phyloP scores from a whole-genome alignment of 192 early-diverging fungal species.

The Coemansia asiatica region DNA sequence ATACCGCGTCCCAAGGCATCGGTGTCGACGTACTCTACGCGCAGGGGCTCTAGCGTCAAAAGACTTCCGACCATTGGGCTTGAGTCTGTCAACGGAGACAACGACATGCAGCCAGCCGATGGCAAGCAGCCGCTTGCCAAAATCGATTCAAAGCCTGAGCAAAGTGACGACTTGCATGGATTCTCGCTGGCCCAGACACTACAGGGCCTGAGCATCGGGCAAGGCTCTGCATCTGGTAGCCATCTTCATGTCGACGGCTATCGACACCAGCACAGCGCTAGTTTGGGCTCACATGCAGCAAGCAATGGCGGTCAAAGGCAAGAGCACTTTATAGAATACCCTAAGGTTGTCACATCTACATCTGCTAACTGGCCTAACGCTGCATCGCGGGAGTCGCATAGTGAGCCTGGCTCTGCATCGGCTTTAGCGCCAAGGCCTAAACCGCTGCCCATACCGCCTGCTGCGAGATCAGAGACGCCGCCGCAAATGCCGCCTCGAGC shows the following conservation, averaged over 20 bases:
- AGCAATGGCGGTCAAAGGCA: background rate
- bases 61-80: conserved; percentile 8
- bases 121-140: background rate
- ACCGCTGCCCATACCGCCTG: conserved; percentile 1
- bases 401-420: background rate
- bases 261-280: background rate
- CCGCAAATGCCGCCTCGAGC: conserved; percentile 7
- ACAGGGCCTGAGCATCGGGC: conserved; percentile 21
- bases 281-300: background rate
- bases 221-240: background rate
- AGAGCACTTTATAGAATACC: conserved; percentile 23
- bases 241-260: background rate
- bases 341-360: conserved; percentile 9
- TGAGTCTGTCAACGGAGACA: background rate
- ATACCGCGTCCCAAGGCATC: conserved; percentile 27
- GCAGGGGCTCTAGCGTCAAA: conserved; percentile 13
- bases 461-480: background rate
- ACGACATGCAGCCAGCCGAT: background rate
- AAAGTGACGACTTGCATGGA: conserved; percentile 21
- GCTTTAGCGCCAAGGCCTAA: background rate
- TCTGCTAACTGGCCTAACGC: background rate
- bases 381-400: background rate
- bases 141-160: background rate
- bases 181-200: conserved; percentile 43
- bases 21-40: conserved; percentile 35